These are phyloP conservation scores for Tolypocladium paradoxum DNA, from an alignment of 2,329 filamentous ascomycete species.

Conservation along the genomic window DNA sequence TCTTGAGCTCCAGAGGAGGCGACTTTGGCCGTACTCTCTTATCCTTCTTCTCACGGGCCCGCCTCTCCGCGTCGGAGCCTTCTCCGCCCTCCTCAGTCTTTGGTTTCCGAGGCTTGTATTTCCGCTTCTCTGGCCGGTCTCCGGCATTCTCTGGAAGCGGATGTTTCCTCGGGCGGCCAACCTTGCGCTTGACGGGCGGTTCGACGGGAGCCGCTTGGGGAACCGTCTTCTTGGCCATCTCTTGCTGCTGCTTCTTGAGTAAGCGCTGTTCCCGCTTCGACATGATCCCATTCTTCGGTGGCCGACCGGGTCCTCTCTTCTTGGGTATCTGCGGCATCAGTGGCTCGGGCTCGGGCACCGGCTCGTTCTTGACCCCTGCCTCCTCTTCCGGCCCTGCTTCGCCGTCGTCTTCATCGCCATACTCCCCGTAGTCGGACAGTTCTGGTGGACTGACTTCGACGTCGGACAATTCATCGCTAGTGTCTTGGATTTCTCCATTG, in stretches of 20 bases:
- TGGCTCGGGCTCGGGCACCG: constrained; percentile 21
- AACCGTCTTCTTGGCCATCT: constrained; percentile 38
- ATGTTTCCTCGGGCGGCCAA: constrained; percentile 54
- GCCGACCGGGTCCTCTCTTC: constrained; percentile 67
- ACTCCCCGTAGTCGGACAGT: constrained; percentile 24
- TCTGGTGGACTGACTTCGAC: constrained; percentile 29
- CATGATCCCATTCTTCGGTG: constrained; percentile 75
- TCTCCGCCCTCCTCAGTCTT: constrained; percentile 42
- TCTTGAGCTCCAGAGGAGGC: constrained; percentile 44
- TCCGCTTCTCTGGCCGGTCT: constrained; percentile 50
- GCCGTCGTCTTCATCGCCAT: constrained; percentile 15
- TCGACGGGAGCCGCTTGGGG: constrained; percentile 36
- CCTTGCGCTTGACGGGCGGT: constrained; percentile 50
- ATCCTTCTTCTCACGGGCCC: constrained; percentile 47
- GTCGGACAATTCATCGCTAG: constrained; percentile 41
- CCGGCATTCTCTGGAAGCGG: constrained; percentile 45
- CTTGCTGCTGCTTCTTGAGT: constrained; percentile 45
- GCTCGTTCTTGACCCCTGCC: constrained; percentile 17
- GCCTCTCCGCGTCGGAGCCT: constrained; percentile 44
- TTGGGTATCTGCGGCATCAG: constrained; percentile 40
- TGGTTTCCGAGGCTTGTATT: constrained; percentile 53
- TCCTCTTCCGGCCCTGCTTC: constrained; percentile 7
- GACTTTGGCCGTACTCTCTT: constrained; percentile 50
- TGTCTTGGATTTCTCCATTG: constrained; percentile 44
- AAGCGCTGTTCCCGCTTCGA: constrained; percentile 63